These are phyloP conservation scores for Diaporthe eres DNA, from an alignment of 2,329 filamentous ascomycete genomes.

Conservation along the genomic window DNA sequence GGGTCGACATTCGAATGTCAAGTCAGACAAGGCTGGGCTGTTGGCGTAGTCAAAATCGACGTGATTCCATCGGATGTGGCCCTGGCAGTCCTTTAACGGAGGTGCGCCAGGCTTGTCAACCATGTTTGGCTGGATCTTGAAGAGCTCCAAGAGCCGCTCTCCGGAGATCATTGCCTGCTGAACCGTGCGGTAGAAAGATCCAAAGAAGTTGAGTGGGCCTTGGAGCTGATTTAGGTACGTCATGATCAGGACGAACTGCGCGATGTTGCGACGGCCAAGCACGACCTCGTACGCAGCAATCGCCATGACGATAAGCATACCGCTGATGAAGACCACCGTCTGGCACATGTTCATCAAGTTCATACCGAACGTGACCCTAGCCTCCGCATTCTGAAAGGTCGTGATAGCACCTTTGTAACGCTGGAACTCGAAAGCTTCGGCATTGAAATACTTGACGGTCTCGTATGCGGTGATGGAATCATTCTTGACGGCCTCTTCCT, in stretches of 20 bases:
- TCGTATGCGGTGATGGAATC: slow-evolving; percentile 99
- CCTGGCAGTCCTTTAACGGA: slow-evolving; percentile 77
- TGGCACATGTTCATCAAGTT: slow-evolving; percentile 87
- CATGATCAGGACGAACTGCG: slow-evolving; percentile 80
- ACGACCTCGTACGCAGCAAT: slow-evolving; percentile 84
- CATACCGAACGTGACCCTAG: slow-evolving; percentile 81
- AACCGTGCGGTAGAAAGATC: slow-evolving; percentile 95
- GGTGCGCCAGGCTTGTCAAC: slow-evolving; percentile 79
- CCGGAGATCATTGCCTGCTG: slow-evolving; percentile 98
- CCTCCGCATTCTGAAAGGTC: slow-evolving; percentile 81
- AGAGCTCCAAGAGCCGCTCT: slow-evolving; percentile 93
- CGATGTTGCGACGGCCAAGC: slow-evolving; percentile 73
- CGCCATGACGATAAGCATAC: slow-evolving; percentile 79
- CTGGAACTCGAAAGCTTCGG: slow-evolving; percentile 82
- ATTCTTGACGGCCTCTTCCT: slow-evolving; percentile 98
- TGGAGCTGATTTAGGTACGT: slow-evolving; percentile 87
- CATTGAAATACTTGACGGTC: slow-evolving; percentile 92
- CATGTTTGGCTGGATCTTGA: slow-evolving; percentile 95
- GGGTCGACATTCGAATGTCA: slow-evolving; percentile 87
- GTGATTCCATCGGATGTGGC: slow-evolving; percentile 88
- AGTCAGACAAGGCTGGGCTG: slow-evolving; percentile 85
- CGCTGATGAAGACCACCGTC: slow-evolving; percentile 84
- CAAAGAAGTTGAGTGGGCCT: slow-evolving; percentile 87
- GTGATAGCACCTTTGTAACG: slow-evolving; percentile 80
- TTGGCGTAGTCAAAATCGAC: slow-evolving; percentile 95